Evolutionary conservation across 140 eudicot genomes (phyloP).

Genomic region (Stevia rebaudiana): DNA sequence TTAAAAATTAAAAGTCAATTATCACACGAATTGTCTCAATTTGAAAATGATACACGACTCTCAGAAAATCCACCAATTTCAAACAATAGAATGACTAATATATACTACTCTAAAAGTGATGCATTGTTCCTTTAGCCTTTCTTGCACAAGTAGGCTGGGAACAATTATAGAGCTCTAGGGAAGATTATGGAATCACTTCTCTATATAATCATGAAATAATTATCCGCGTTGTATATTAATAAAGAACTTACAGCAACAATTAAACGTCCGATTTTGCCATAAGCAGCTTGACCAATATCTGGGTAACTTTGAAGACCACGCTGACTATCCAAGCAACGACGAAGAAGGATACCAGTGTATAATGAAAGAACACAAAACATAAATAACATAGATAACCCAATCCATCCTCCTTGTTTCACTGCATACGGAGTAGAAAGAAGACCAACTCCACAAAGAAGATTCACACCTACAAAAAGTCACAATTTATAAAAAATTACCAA

Average conservation of each 20-base stretch:
- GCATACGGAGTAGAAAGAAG: constrained; percentile 91
- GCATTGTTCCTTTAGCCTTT: too few relatives aligned
- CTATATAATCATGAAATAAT: not conserved
- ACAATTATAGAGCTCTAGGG: not conserved
- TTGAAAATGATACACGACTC: too few relatives aligned
- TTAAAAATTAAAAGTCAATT: too few relatives aligned
- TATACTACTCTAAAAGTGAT: too few relatives aligned
- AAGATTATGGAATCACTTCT: not conserved
- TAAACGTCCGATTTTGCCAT: constrained; percentile 67
- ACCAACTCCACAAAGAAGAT: constrained; percentile 96
- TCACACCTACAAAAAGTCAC: constrained; percentile 50
- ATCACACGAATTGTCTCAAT: too few relatives aligned
- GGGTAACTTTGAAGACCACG: constrained; percentile 92
- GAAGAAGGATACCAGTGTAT: constrained; percentile 82
- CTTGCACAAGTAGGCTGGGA: too few relatives aligned
- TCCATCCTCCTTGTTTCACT: constrained; percentile 89
- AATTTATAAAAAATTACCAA: too few relatives aligned
- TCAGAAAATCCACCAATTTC: too few relatives aligned
- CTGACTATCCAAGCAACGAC: constrained; percentile 72
- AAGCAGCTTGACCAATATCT: constrained; percentile 95
- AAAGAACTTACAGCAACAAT: constrained; percentile 61
- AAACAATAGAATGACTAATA: too few relatives aligned
- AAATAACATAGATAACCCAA: constrained; percentile 55
- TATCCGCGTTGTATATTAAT: not conserved
- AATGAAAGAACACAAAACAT: constrained; percentile 62